These are phyloP conservation scores for Phlebiopsis flavidoalba DNA, from an alignment of 768 basidiomycete species.

Conservation along the genomic window DNA sequence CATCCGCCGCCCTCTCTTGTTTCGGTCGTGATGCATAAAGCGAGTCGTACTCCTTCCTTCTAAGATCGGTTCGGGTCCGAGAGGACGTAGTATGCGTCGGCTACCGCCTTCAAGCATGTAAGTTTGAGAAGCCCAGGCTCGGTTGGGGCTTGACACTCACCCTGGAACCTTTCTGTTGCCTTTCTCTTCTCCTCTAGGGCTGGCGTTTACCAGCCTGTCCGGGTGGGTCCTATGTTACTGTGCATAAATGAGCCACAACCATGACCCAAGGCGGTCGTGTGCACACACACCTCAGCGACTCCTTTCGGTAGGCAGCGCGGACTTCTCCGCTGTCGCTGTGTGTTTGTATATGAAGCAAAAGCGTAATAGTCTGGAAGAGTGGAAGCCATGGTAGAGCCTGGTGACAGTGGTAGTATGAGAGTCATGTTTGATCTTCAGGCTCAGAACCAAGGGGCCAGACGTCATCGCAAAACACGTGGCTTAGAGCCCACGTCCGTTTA, in stretches of 20 bases:
- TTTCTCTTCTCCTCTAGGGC: slow-evolving; percentile 60
- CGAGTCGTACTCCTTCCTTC: slow-evolving; percentile 68
- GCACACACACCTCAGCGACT: slow-evolving; percentile 58
- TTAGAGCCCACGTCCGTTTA: not conserved
- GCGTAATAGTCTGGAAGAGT: slow-evolving; percentile 78
- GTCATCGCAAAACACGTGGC: slow-evolving; percentile 3
- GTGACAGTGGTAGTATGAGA: not conserved
- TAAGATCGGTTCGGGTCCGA: slow-evolving; percentile 72
- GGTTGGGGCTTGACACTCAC: slow-evolving; percentile 28
- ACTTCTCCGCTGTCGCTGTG: slow-evolving; percentile 62
- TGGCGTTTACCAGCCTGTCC: slow-evolving; percentile 71
- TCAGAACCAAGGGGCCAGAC: not conserved
- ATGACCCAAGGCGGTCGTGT: not conserved
- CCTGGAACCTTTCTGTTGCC: slow-evolving; percentile 86
- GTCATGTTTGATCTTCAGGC: not conserved
- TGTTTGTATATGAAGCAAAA: slow-evolving; percentile 49
- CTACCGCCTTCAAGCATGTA: slow-evolving; percentile 53
- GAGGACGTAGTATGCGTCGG: slow-evolving; percentile 92
- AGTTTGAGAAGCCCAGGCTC: not conserved
- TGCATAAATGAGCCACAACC: slow-evolving; percentile 16
- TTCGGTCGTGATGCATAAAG: slow-evolving; percentile 52
- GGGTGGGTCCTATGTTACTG: slow-evolving; percentile 72
- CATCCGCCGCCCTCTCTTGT: slow-evolving; percentile 52
- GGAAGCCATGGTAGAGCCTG: slow-evolving; percentile 42
- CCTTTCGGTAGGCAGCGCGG: slow-evolving; percentile 72